Evolutionary conservation across 1,284 basidiomycete species (phyloP), one percentile per base, ranked within the genome.

Genomic region (Exobasidium cylindrosporum): DNA sequence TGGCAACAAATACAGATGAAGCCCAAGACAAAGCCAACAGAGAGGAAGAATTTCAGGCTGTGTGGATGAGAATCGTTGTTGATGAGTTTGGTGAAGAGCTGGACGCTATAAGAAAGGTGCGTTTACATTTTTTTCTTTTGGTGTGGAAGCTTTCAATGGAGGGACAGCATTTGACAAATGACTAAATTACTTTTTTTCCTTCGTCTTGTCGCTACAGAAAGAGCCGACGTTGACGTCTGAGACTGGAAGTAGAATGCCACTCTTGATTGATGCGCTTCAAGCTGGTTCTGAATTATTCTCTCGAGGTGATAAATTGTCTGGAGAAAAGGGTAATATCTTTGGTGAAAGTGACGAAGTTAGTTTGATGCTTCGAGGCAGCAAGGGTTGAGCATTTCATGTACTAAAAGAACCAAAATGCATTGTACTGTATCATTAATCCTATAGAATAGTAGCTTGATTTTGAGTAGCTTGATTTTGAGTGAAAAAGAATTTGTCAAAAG

Each of bases 221-320:
- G 57, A 58, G 14, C 57, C 57, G 2, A 32, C 14, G 2, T 45
- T 58, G n/a, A 52, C 46, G 4, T n/a, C 43, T 4, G n/a, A 30
- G 10, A n/a, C 21, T 3, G 43, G 45, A 24, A 32, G 46, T 3
- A 30, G 57, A 43, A 30, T 58, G 57, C 40, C 40, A 2, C 45
- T 58, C 4, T 26, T 58, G 21, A 58, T 58, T 31, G 57, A 58
- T 47, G 40, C 57, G 17, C 45, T 58, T n/a, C 29, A 31, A n/a
- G 40, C 57, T 14, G 57, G 57, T n/a, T 11, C 40, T 5, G 57
- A 58, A 21, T 32, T 58, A 46, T 58, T 58, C 28, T 55, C 53
- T 3, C 24, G 30, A 21, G 47, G 47, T 2, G 26, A 14, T 28
- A 50, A 23, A 14, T 5, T 24, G 17, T 50, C 47, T 13, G 14